Evolutionary conservation across 2,329 filamentous ascomycete genomes (phyloP).

Genomic region (Hypoxylon sp.): DNA sequence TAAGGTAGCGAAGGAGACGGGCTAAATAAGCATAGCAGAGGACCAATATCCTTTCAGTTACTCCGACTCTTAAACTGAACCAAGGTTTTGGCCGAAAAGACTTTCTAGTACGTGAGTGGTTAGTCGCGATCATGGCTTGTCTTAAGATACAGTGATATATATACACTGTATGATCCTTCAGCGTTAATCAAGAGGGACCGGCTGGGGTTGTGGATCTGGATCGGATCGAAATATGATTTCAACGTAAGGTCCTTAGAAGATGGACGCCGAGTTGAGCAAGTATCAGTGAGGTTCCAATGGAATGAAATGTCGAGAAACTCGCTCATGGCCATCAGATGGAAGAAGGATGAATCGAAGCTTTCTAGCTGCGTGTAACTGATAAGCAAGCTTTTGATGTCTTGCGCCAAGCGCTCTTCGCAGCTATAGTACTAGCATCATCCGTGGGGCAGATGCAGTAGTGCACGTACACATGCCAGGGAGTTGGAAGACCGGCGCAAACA

Average conservation of each 20-base stretch:
- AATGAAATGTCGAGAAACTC: constrained; percentile 10
- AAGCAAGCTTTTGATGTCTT: constrained; percentile 30
- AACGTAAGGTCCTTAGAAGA: constrained; percentile 11
- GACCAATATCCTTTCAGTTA: constrained; percentile 2
- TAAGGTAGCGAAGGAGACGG: not conserved
- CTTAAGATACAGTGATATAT: not conserved
- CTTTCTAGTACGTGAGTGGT: constrained; percentile 5
- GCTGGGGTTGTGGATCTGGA: constrained; percentile 8
- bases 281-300: constrained; percentile 15
- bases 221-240: constrained; percentile 18
- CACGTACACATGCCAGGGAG: constrained; percentile 31
- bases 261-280: constrained; percentile 2
- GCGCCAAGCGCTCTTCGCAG: constrained; percentile 35
- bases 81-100: constrained; percentile 21
- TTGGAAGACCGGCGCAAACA: constrained; percentile 33
- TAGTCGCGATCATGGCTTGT: constrained; percentile 16
- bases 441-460: constrained; percentile 35
- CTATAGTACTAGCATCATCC: constrained; percentile 34
- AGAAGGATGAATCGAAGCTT: constrained; percentile 23
- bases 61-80: constrained; percentile 13
- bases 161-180: constrained; percentile 10
- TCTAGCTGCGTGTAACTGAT: constrained; percentile 22
- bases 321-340: no score
- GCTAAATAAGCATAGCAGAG: not conserved
- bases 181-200: not conserved